Evolutionary conservation across 306 rosid species (phyloP).

Genomic region (Medicago truncatula): MtrunA17r5.0-ANR NC_053048.1:30727001-30727500

Average conservation of each 20-base stretch:
- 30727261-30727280: background rate
- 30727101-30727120: background rate
- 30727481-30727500: background rate
- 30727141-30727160: conserved; percentile 13
- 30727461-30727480: background rate
- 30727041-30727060: background rate
- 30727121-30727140: background rate
- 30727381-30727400: no score
- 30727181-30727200: background rate
- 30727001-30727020: no score
- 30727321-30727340: background rate
- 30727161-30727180: background rate
- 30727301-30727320: background rate
- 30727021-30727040: no score
- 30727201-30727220: background rate
- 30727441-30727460: background rate
- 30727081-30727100: background rate
- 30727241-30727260: background rate
- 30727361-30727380: background rate
- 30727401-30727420: background rate
- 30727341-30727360: background rate
- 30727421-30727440: background rate
- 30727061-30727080: background rate
- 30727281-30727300: background rate
- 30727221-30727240: background rate